Percentiles rank a stretch among this genome's conserved stretches.
Evolutionary conservation across 1,284 basidiomycete species (phyloP).

Genomic region (Moniliophthora roreri): DNA sequence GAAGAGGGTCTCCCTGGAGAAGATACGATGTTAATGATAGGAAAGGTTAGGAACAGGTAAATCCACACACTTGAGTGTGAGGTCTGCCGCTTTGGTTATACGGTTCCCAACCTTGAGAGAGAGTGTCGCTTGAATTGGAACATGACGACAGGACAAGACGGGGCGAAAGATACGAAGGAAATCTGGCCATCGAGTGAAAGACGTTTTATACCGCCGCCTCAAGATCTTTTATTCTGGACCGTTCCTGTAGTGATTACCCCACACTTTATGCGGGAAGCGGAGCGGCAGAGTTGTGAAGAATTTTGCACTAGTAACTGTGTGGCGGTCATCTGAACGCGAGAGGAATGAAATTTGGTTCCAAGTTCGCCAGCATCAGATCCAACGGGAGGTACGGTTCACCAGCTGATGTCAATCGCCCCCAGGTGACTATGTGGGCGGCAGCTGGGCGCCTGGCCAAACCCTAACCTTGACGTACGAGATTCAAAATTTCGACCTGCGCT

Average conservation of each 20-base stretch:
- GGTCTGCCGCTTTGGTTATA: slow-evolving; percentile 29
- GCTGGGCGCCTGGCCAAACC: not conserved
- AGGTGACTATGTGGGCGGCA: no score
- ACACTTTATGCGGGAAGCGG: no score
- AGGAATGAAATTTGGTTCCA: not conserved
- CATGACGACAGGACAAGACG: slow-evolving; percentile 1
- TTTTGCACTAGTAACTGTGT: not conserved
- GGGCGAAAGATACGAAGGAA: not conserved
- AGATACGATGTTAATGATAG: not conserved
- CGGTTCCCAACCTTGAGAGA: slow-evolving; percentile 30
- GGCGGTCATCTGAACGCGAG: not conserved
- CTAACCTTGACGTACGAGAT: not conserved
- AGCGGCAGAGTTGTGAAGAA: not conserved
- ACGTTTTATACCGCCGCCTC: not conserved
- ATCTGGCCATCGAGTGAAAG: not conserved
- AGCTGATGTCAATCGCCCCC: no score
- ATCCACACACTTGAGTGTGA: slow-evolving; percentile 23
- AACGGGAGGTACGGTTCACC: no score
- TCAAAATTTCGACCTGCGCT: not conserved
- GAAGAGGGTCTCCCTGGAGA: slow-evolving; percentile 27
- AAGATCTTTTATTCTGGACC: not conserved
- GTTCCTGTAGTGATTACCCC: not conserved
- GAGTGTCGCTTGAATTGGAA: slow-evolving; percentile 17
- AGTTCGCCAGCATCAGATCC: no score
- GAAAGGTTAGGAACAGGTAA: not conserved